A percentile compares a stretch with the other conserved stretches of the same genome.
Conservation (phyloP, 1,284 basidiomycete species). For the Pseudomicrostroma phylloplanum region DNA sequence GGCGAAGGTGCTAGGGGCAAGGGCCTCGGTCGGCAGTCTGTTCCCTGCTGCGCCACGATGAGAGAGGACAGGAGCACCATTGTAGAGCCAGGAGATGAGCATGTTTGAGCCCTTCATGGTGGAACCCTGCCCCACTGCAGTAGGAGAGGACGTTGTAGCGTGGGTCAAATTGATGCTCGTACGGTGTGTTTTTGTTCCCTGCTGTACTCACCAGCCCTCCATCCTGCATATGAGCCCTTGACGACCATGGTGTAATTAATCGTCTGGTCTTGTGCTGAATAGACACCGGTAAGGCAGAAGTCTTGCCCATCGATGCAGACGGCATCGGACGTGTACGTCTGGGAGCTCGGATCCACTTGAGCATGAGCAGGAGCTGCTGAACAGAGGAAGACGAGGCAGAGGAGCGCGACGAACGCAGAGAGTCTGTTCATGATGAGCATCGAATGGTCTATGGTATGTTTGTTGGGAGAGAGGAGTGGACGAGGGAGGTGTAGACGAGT, state of each 20-base stretch:
- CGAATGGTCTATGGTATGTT: too few relatives aligned
- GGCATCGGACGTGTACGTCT: background rate
- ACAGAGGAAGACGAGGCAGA: too few relatives aligned
- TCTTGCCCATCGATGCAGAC: conserved; percentile 7
- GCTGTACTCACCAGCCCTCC: background rate
- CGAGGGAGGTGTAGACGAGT: too few relatives aligned
- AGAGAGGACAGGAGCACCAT: conserved; percentile 59
- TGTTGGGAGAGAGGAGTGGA: too few relatives aligned
- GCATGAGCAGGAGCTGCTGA: too few relatives aligned
- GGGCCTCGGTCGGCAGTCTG: background rate
- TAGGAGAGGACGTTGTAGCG: too few relatives aligned
- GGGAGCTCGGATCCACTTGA: too few relatives aligned
- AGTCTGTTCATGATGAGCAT: too few relatives aligned
- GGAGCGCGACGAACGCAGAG: too few relatives aligned
- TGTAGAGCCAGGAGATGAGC: conserved; percentile 22
- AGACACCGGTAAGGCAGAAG: conserved; percentile 27
- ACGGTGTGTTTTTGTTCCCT: too few relatives aligned
- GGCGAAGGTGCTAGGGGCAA: background rate
- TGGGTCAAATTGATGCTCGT: too few relatives aligned
- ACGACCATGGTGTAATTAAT: conserved; percentile 34
- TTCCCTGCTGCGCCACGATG: conserved; percentile 53
- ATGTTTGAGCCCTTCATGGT: conserved; percentile 13
- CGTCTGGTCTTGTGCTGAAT: conserved; percentile 19
- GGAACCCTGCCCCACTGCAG: conserved; percentile 7
- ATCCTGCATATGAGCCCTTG: conserved; percentile 6